Conservation (phyloP, 306 rosid species). For the Quercus gilva region DNA sequence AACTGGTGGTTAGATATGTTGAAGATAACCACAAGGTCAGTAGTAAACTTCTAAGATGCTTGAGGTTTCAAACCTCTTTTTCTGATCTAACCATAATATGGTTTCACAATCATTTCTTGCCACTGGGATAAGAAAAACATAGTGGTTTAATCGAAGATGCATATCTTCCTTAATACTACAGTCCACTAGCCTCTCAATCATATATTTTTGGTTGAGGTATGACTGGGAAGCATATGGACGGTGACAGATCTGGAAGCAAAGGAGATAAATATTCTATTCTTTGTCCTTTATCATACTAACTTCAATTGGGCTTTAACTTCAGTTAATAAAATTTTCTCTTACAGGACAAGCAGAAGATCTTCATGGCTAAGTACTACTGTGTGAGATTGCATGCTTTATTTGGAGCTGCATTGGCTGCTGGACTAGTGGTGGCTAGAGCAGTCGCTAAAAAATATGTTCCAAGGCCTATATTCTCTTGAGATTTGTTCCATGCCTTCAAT, state of each 20-base stretch:
- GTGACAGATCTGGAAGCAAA: neutral
- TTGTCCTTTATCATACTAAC: neutral
- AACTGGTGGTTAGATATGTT: conserved; percentile 58
- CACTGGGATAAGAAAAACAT: neutral
- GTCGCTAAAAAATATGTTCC: conserved; percentile 13
- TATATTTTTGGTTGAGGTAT: neutral
- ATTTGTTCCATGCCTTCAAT: neutral
- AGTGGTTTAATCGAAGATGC: neutral
- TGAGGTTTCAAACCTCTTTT: neutral
- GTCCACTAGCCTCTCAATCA: no score
- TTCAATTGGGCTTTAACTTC: neutral
- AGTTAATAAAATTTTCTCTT: neutral
- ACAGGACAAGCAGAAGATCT: conserved; percentile 81
- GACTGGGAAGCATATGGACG: neutral
- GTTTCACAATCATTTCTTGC: neutral
- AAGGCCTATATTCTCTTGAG: conserved; percentile 21
- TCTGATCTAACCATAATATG: neutral
- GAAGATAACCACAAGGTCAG: conserved; percentile 74
- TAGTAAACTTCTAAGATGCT: conserved; percentile 4
- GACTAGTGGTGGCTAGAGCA: conserved; percentile 63
- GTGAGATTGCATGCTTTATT: conserved; percentile 80
- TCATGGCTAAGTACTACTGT: conserved; percentile 92
- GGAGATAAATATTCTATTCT: neutral
- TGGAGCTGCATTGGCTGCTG: conserved; percentile 79
- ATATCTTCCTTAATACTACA: neutral